Percentiles rank a stretch among this genome's conserved stretches.
Evolutionary conservation across 2,329 filamentous ascomycete species (phyloP).

Genomic region (Sphaerulina musiva): DNA sequence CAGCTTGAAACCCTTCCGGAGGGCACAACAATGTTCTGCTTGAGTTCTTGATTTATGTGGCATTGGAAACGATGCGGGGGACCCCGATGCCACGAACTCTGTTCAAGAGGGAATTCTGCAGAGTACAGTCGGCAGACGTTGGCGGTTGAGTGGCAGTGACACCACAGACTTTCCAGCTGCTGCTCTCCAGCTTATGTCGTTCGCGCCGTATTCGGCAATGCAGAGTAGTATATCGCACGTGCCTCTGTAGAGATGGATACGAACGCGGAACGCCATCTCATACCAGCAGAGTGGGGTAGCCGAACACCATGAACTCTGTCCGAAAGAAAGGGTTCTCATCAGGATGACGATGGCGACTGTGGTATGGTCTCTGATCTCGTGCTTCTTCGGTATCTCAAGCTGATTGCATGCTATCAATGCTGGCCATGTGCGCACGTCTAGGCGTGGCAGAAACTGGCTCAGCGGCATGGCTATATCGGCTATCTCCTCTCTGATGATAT

Average conservation of each 20-base stretch:
- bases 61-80: not conserved
- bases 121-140: not conserved
- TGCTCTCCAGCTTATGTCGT: not conserved
- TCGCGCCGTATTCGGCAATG: not conserved
- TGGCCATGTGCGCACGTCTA: conserved; percentile 12
- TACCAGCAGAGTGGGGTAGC: conserved; percentile 13
- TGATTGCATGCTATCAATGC: conserved; percentile 24
- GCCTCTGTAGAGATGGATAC: not conserved
- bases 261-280: conserved; percentile 7
- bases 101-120: not conserved
- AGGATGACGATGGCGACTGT: conserved; percentile 7
- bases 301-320: conserved; percentile 19
- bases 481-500: conserved; percentile 21
- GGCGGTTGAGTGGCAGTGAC: not conserved
- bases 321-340: conserved; percentile 13
- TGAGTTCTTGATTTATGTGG: not conserved
- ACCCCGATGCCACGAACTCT: not conserved
- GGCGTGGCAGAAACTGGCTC: conserved; percentile 16
- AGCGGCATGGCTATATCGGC: conserved; percentile 26
- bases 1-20: not conserved
- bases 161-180: not conserved
- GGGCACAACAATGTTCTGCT: not conserved
- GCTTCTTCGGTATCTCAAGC: conserved; percentile 21
- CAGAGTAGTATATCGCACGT: conserved; percentile 2
- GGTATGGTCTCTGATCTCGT: conserved; percentile 8